Evolutionary conservation across 345 rosid species (phyloP).

Genomic region (Stellera chamaejasme): DNA sequence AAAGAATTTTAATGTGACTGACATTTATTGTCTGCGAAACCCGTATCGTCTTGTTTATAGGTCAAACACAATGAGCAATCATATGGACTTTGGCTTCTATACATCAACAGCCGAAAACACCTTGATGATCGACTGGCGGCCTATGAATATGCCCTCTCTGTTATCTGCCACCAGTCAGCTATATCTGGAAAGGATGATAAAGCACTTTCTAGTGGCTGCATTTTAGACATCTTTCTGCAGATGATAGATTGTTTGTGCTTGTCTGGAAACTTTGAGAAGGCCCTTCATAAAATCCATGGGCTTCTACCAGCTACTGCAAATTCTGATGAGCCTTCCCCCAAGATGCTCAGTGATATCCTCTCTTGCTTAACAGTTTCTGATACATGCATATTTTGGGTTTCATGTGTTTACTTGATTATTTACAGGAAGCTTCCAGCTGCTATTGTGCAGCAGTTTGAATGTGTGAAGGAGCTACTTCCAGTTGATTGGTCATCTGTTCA

Average conservation of each 20-base stretch:
- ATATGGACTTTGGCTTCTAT: conserved; percentile 83
- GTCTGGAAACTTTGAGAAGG: conserved; percentile 66
- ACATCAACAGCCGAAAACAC: conserved; percentile 69
- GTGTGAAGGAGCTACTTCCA: conserved; percentile 57
- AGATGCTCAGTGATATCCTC: conserved; percentile 71
- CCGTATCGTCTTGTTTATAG: conserved; percentile 43
- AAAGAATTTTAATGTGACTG: conserved; percentile 14
- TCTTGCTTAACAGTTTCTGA: conserved; percentile 81
- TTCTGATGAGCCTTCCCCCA: conserved; percentile 52
- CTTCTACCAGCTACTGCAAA: conserved; percentile 31
- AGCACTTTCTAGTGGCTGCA: conserved; percentile 57
- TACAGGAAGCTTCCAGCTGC: conserved; percentile 95
- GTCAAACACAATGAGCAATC: conserved; percentile 58
- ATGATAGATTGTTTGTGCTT: conserved; percentile 71
- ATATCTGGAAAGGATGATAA: conserved; percentile 27
- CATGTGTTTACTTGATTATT: conserved; percentile 92
- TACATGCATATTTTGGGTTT: conserved; percentile 95
- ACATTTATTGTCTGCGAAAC: conserved; percentile 32
- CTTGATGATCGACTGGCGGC: conserved; percentile 64
- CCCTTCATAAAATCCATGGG: conserved; percentile 41
- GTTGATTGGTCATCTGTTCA: conserved; percentile 72
- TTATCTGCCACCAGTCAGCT: conserved; percentile 42
- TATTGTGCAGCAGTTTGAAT: conserved; percentile 60
- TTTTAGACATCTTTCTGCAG: conserved; percentile 85
- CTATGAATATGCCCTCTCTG: conserved; percentile 60